A percentile compares a stretch with the other conserved stretches of the same genome.
These are phyloP conservation scores for Sistotremastrum suecicum DNA, from an alignment of 768 basidiomycete species.

Conservation along the genomic window DNA sequence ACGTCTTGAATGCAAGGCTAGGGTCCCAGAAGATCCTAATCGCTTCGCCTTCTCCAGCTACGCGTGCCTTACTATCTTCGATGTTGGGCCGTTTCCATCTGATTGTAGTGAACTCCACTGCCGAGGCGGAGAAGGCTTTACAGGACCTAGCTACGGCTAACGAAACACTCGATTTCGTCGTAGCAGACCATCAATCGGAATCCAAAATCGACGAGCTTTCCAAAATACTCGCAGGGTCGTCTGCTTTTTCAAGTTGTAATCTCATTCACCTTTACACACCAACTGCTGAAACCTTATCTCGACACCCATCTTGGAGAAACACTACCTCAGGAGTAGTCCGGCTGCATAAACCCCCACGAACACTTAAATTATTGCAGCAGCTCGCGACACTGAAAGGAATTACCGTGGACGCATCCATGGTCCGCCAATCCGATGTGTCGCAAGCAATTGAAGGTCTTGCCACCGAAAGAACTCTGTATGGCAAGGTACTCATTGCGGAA, in stretches of 20 bases:
- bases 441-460: conserved; percentile 33
- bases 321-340: conserved; percentile 42
- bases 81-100: conserved; percentile 45
- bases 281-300: conserved; percentile 38
- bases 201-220: conserved; percentile 41
- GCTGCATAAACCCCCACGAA: conserved; percentile 60
- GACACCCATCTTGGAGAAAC: conserved; percentile 35
- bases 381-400: conserved; percentile 46
- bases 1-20: not conserved
- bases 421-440: conserved; percentile 22
- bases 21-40: conserved; percentile 26
- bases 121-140: conserved; percentile 32
- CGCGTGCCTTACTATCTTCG: conserved; percentile 37
- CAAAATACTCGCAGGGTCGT: conserved; percentile 25
- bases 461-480: conserved; percentile 40
- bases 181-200: conserved; percentile 57
- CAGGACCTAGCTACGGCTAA: conserved; percentile 17
- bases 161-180: conserved; percentile 41
- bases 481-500: conserved; percentile 61
- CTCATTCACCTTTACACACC: conserved; percentile 63
- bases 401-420: conserved; percentile 27
- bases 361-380: conserved; percentile 41
- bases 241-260: conserved; percentile 37
- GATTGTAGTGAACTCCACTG: conserved; percentile 26
- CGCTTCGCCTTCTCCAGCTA: conserved; percentile 45